Conservation (phyloP, 2,329 filamentous ascomycete species). For the Talaromyces piceae region DNA sequence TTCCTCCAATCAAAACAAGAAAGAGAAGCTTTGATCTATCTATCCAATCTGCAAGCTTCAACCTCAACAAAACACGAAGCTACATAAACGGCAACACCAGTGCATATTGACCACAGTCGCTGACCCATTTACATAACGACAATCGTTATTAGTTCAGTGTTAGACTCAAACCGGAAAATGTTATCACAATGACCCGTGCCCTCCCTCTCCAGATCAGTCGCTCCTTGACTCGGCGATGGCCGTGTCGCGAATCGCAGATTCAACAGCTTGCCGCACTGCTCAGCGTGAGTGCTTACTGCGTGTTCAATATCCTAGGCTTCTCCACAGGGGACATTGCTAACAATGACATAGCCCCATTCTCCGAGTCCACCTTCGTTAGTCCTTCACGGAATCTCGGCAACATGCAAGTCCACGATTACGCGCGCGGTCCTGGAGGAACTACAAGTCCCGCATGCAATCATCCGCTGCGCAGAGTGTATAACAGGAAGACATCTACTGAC, state of each 20-base stretch:
- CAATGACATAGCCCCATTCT: slow-evolving; percentile 29
- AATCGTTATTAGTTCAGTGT: not conserved
- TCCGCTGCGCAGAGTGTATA: slow-evolving; percentile 40
- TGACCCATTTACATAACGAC: not conserved
- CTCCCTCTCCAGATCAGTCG: slow-evolving; percentile 26
- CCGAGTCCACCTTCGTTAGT: slow-evolving; percentile 68
- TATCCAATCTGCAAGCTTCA: not conserved
- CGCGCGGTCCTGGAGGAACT: slow-evolving; percentile 57
- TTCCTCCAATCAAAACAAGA: no score
- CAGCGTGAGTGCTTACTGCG: slow-evolving; percentile 24
- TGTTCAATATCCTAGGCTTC: not conserved
- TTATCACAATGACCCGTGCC: slow-evolving; percentile 7
- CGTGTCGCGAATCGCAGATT: slow-evolving; percentile 37
- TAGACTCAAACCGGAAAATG: not conserved
- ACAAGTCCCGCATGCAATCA: slow-evolving; percentile 37
- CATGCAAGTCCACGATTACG: slow-evolving; percentile 72
- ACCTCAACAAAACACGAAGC: not conserved
- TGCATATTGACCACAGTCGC: not conserved
- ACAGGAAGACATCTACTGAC: slow-evolving; percentile 39
- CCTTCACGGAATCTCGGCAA: slow-evolving; percentile 75
- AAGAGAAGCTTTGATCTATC: no score
- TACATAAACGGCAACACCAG: not conserved
- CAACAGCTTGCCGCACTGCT: slow-evolving; percentile 35
- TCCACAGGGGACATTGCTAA: not conserved
- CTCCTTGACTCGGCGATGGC: slow-evolving; percentile 34